These are phyloP conservation scores for Syzygium jambos DNA, from an alignment of 345 rosid species.

Conservation along the genomic window DNA sequence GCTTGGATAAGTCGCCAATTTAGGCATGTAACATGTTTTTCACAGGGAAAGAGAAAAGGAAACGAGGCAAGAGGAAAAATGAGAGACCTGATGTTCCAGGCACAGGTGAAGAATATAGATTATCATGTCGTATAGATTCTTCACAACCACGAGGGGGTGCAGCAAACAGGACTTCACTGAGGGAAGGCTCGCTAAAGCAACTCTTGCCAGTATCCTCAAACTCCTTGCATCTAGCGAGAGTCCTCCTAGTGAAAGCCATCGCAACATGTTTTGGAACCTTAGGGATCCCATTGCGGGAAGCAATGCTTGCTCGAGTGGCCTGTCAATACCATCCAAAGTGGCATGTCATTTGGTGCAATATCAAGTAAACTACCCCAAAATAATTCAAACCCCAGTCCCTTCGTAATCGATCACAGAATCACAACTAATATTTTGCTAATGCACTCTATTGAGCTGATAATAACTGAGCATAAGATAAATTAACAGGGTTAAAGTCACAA, in stretches of 20 bases:
- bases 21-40: background rate
- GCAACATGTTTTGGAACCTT: conserved; percentile 49
- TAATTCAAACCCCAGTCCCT: background rate
- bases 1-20: background rate
- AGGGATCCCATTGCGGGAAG: conserved; percentile 25
- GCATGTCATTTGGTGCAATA: background rate
- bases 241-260: conserved; percentile 37
- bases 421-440: background rate
- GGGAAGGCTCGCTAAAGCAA: conserved; percentile 43
- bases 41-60: background rate
- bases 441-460: background rate
- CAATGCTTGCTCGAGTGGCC: conserved; percentile 42
- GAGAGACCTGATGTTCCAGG: conserved; percentile 22
- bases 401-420: background rate
- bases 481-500: background rate
- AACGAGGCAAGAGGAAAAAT: background rate
- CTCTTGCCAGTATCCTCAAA: conserved; percentile 48
- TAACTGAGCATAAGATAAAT: background rate
- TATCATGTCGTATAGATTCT: conserved; percentile 10
- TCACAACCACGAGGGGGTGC: conserved; percentile 9
- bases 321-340: conserved; percentile 8
- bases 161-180: conserved; percentile 32
- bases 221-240: conserved; percentile 42
- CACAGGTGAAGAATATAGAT: conserved; percentile 2
- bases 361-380: background rate